Evolutionary conservation across 2,329 filamentous ascomycete genomes (phyloP).

Genomic region (Fusarium nodosum): DNA sequence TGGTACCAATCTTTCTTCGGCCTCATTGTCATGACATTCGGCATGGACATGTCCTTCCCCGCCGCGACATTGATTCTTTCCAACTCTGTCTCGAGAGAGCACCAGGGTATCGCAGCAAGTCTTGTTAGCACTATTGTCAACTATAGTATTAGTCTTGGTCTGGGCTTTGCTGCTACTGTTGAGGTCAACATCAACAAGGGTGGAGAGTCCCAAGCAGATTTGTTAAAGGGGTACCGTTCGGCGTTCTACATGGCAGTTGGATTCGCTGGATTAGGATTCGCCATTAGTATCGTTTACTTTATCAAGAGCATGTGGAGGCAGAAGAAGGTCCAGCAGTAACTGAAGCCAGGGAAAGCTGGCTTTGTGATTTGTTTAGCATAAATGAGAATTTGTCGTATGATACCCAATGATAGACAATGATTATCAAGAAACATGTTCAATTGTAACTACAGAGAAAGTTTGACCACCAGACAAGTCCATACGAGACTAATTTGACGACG

Average conservation of each 20-base stretch:
- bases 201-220: constrained; percentile 26
- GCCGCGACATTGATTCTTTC: constrained; percentile 72
- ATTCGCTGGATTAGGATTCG: constrained; percentile 27
- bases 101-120: constrained; percentile 64
- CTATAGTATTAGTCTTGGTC: constrained; percentile 74
- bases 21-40: constrained; percentile 70
- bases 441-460: no score
- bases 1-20: constrained; percentile 74
- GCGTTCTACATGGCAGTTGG: constrained; percentile 38
- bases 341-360: not conserved
- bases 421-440: not conserved
- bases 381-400: not conserved
- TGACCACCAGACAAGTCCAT: no score
- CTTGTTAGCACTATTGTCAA: constrained; percentile 76
- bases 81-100: constrained; percentile 61
- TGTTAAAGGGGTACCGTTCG: constrained; percentile 29
- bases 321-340: constrained; percentile 2
- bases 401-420: constrained; percentile 2
- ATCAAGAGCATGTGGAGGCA: constrained; percentile 28
- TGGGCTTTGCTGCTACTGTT: constrained; percentile 76
- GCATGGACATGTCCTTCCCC: constrained; percentile 75
- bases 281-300: constrained; percentile 32
- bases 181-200: constrained; percentile 59
- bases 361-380: constrained; percentile 4
- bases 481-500: no score